phyloP scores from a whole-genome alignment of 768 basidiomycete genomes.

The Butyriboletus loyo region DNA sequence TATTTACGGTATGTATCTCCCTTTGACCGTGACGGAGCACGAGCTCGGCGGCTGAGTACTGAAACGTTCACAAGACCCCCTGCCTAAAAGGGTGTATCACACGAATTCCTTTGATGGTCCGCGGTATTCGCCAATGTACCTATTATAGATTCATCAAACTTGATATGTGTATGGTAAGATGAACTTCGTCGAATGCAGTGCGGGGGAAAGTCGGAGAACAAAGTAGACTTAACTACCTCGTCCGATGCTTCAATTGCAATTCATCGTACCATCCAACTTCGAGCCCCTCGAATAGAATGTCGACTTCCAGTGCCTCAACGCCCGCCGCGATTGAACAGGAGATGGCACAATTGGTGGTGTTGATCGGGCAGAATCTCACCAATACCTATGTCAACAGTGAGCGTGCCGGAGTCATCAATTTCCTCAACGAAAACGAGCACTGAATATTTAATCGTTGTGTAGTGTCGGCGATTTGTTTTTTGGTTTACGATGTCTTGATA shows the following conservation, averaged over 20 bases:
- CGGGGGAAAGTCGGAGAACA: neutral
- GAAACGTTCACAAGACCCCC: too few species aligned
- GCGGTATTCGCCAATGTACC: too few species aligned
- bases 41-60: too few species aligned
- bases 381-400: neutral
- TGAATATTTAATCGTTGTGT: neutral
- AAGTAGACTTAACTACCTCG: neutral
- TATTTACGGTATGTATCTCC: too few species aligned
- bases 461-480: neutral
- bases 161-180: neutral
- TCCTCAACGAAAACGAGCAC: neutral
- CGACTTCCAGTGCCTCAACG: neutral
- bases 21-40: too few species aligned
- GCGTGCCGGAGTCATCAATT: neutral
- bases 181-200: neutral
- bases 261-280: neutral
- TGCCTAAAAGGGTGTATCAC: too few species aligned
- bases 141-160: neutral
- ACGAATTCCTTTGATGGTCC: too few species aligned
- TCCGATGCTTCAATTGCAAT: neutral
- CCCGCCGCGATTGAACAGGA: neutral
- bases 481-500: conserved; percentile 1
- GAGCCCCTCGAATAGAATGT: neutral
- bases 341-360: neutral
- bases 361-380: neutral